These are phyloP conservation scores for Strobilomyces confusus DNA, from an alignment of 768 basidiomycete genomes.

Conservation along the genomic window DNA sequence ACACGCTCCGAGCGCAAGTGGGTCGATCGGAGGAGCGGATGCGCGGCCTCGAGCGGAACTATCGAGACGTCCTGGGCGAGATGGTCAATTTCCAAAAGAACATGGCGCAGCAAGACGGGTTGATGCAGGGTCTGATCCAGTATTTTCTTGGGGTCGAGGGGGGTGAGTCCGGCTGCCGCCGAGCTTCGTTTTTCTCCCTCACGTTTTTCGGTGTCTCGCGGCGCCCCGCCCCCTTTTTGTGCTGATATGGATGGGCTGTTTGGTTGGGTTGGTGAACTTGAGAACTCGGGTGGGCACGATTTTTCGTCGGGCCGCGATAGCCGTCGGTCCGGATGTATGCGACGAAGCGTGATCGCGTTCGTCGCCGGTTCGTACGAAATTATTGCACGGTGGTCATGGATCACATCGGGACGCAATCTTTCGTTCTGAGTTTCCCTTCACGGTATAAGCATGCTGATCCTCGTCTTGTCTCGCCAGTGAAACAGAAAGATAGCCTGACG, in stretches of 20 bases:
- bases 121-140: constrained; percentile 78
- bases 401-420: no score
- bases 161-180: constrained; percentile 35
- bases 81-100: constrained; percentile 70
- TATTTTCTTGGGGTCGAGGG: constrained; percentile 75
- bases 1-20: constrained; percentile 28
- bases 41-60: constrained; percentile 56
- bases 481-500: constrained; percentile 19
- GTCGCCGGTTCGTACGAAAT: no score
- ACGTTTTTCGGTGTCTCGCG: background rate
- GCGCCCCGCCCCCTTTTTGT: background rate
- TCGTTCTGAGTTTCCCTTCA: background rate
- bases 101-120: constrained; percentile 79
- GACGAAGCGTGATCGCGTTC: no score
- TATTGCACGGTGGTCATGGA: no score
- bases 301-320: no score
- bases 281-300: no score
- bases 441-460: constrained; percentile 4
- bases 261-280: no score
- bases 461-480: constrained; percentile 12
- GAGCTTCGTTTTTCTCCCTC: background rate
- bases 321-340: no score
- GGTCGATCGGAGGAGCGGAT: constrained; percentile 47
- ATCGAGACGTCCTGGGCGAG: constrained; percentile 65
- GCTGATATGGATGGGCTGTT: no score